Percentiles rank a stretch among this genome's conserved stretches.
These are phyloP conservation scores for Oryza punctata DNA, from an alignment of 176 grass and related monocot genomes.

Conservation along the genomic window DNA sequence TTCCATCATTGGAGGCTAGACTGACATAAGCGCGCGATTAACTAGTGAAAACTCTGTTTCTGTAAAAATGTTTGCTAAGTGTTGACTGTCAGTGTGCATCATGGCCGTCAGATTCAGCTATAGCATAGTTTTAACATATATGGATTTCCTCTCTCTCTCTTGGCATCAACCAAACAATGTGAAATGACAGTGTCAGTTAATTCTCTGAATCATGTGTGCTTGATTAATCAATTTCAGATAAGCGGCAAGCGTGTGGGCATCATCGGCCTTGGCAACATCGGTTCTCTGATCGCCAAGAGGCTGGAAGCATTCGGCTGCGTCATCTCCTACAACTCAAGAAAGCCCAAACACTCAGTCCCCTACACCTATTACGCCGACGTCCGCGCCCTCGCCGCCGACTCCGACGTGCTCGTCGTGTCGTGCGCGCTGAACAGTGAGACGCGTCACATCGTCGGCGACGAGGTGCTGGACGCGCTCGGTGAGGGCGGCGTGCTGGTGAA, in stretches of 20 bases:
- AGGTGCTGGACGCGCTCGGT: constrained; percentile 47
- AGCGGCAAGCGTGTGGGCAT: constrained; percentile 63
- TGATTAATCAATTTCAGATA: constrained; percentile 18
- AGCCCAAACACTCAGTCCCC: constrained; percentile 2
- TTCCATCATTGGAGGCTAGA: no score
- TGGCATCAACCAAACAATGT: no score
- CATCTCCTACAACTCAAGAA: constrained; percentile 58
- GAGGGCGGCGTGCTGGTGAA: constrained; percentile 41
- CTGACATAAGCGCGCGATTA: no score
- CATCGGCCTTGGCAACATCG: constrained; percentile 67
- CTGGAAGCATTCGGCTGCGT: constrained; percentile 51
- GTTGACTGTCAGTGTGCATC: no score
- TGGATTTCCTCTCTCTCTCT: no score
- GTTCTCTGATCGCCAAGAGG: constrained; percentile 54
- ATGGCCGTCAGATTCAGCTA: no score
- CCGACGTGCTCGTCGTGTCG: constrained; percentile 42
- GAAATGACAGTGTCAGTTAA: background rate
- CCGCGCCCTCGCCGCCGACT: constrained; percentile 35
- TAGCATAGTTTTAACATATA: no score
- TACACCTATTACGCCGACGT: constrained; percentile 39
- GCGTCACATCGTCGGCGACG: constrained; percentile 20
- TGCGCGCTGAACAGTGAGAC: constrained; percentile 48
- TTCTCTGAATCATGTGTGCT: background rate
- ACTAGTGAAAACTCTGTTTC: no score
- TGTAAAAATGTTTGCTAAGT: no score